Evolutionary conservation across 2,329 filamentous ascomycete genomes (phyloP).

Genomic region (Immersiporthe knoxdaviesiana): DNA sequence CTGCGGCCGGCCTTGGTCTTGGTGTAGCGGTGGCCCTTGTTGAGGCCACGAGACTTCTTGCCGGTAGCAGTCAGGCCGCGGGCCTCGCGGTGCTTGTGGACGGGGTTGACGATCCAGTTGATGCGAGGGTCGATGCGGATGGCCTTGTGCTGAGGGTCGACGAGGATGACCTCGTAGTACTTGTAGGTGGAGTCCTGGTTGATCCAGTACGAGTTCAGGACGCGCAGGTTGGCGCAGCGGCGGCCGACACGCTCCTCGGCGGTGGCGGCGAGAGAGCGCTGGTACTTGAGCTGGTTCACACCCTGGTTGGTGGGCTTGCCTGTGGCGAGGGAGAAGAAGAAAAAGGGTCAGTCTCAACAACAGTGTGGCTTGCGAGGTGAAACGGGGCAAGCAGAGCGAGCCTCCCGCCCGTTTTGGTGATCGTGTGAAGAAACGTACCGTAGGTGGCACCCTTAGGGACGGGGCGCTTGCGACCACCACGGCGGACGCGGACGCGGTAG

Average conservation of each 20-base stretch:
- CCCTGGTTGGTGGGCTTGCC: conserved; percentile 99
- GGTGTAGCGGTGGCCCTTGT: conserved; percentile 99
- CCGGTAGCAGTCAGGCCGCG: conserved; percentile 97
- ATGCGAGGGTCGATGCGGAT: conserved; percentile 98
- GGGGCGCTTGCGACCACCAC: conserved; percentile 98
- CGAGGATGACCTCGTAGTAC: conserved; percentile 99
- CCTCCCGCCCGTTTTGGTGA: too few species aligned
- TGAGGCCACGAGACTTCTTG: conserved; percentile 99
- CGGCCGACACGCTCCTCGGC: conserved; percentile 99
- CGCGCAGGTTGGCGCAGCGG: conserved; percentile 97
- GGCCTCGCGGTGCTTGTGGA: conserved; percentile 99
- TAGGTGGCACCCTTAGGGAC: conserved; percentile 98
- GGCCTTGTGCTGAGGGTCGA: conserved; percentile 99
- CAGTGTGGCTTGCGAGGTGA: background rate
- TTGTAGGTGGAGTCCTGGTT: conserved; percentile 99
- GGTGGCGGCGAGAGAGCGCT: conserved; percentile 96
- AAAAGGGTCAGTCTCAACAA: conserved; percentile 14
- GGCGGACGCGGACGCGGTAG: conserved; percentile 98
- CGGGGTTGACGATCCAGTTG: conserved; percentile 99
- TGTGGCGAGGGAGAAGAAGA: conserved; percentile 46
- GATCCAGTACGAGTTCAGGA: conserved; percentile 99
- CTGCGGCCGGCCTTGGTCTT: conserved; percentile 95
- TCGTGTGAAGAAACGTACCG: conserved; percentile 61
- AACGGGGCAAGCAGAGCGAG: conserved; percentile 1
- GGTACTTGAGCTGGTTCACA: conserved; percentile 99